Evolutionary conservation across 2,329 filamentous ascomycete genomes (phyloP).

Genomic region (Sporothrix mexicana): DNA sequence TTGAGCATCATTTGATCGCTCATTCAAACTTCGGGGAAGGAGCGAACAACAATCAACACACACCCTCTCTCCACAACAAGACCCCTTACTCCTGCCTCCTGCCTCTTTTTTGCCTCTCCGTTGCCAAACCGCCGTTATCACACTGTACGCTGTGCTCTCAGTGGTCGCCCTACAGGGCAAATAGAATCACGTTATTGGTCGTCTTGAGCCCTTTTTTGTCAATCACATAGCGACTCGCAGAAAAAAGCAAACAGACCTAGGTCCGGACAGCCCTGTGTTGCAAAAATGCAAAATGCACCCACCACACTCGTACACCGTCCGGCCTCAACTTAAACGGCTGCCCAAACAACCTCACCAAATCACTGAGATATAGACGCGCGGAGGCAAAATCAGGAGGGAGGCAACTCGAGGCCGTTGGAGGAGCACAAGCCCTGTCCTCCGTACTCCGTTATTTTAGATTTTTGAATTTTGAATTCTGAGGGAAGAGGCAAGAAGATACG

Average conservation of each 20-base stretch:
- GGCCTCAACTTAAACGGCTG: slow-evolving; percentile 17
- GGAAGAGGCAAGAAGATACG: background rate
- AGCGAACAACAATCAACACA: background rate
- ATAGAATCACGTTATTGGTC: background rate
- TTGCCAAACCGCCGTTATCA: slow-evolving; percentile 4
- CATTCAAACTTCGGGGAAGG: background rate
- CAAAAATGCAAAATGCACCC: background rate
- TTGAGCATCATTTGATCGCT: background rate
- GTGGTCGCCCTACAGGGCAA: slow-evolving; percentile 37
- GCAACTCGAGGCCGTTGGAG: slow-evolving; percentile 17
- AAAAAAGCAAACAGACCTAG: background rate
- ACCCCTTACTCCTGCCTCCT: slow-evolving; percentile 8
- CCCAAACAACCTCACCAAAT: background rate
- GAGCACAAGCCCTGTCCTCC: background rate
- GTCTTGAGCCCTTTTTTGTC: slow-evolving; percentile 1
- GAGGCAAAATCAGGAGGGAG: slow-evolving; percentile 13
- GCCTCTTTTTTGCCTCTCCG: slow-evolving; percentile 16
- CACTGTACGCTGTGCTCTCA: slow-evolving; percentile 19
- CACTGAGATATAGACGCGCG: too few relatives aligned
- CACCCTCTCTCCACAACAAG: background rate
- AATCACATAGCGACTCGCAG: background rate
- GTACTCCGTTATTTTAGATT: background rate
- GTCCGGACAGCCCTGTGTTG: background rate
- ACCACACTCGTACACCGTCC: background rate
- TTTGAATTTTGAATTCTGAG: background rate